These are phyloP conservation scores for Acanthamoeba lenticulata DNA, from an alignment of 208 protist species.

Conservation along the genomic window DNA sequence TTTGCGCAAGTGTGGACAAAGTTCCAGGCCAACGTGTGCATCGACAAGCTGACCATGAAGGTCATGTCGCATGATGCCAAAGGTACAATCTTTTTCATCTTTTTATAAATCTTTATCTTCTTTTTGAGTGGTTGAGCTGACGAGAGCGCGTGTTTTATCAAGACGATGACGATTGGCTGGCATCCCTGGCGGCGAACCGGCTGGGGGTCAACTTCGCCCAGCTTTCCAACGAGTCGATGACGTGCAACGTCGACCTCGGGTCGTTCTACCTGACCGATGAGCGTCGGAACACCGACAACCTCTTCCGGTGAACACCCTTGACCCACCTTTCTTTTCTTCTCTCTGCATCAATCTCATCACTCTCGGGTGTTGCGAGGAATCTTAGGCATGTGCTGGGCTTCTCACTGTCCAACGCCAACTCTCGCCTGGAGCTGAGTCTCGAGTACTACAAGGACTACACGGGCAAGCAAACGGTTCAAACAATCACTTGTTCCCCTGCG, in stretches of 20 bases:
- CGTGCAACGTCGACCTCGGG: constrained; percentile 31
- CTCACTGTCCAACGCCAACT: not conserved
- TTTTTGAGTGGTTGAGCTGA: not conserved
- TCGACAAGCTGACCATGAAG: constrained; percentile 27
- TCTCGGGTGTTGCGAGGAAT: not conserved
- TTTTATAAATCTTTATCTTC: not conserved
- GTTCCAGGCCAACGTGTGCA: not conserved
- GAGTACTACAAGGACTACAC: constrained; percentile 53
- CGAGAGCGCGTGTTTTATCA: not conserved
- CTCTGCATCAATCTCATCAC: no score
- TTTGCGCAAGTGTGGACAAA: constrained; percentile 40
- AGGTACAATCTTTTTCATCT: no score
- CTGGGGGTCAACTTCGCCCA: constrained; percentile 36
- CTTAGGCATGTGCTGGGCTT: not conserved
- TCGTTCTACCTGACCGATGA: constrained; percentile 15
- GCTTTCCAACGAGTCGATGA: constrained; percentile 42
- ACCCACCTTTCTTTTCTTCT: no score
- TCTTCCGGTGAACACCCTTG: not conserved
- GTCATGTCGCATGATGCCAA: constrained; percentile 39
- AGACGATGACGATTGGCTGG: constrained; percentile 38
- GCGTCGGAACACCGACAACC: constrained; percentile 47
- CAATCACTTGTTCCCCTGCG: no score
- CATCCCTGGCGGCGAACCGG: not conserved
- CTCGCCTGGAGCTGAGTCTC: not conserved
- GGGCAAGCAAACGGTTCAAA: constrained; percentile 5